Evolutionary conservation across 176 grass and related monocot species (phyloP), one percentile per base, ranked within the genome.

Genomic region (Raddia guianensis): DNA sequence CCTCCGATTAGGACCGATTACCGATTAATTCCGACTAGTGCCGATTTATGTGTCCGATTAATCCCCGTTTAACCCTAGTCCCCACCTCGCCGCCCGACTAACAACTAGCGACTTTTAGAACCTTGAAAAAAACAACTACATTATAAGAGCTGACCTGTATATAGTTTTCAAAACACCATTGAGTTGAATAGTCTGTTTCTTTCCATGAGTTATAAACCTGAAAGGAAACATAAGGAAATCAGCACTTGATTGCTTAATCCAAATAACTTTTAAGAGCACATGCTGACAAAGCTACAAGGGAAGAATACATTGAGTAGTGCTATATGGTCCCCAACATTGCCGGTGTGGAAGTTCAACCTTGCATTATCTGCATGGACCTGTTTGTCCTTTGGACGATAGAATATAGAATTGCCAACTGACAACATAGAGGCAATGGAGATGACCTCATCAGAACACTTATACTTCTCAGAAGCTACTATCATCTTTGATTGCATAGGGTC

Each of bases 311-410:
- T 98, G n/a, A 95, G 80, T 49, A 98, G 75, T 21, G 92, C 92
- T 75, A 95, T 89, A 77, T 98, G 95, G 73, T 98, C 95, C 60
- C 95, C 90, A 66, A 94, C 86, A 82, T 98, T 98, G 44, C 90
- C 95, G 19, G 92, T 91, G 57, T 98, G 90, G 75, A 98, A 98
- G 86, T 95, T 95, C 76, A 93, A 47, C 43, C 90, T 90, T 34
- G 92, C 95, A 89, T 95, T 95, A 77, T 98, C 92, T 21, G 95
- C 95, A 86, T 95, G 95, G 40, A 95, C 90, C 87, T 95, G 92
- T 79, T 98, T 98, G 45, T 98, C 95, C 76, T 98, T 98, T 1
- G 95, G 92, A 56, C 95, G 92, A 78, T 98, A 98, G 76, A 95
- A 98, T 81, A 95, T 93, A 60, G 92, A 93, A 85, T 98, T 98